Base-by-base conservation (phyloP, 75 land plant genomes). In the Adiantum capillusveneris region DNA sequence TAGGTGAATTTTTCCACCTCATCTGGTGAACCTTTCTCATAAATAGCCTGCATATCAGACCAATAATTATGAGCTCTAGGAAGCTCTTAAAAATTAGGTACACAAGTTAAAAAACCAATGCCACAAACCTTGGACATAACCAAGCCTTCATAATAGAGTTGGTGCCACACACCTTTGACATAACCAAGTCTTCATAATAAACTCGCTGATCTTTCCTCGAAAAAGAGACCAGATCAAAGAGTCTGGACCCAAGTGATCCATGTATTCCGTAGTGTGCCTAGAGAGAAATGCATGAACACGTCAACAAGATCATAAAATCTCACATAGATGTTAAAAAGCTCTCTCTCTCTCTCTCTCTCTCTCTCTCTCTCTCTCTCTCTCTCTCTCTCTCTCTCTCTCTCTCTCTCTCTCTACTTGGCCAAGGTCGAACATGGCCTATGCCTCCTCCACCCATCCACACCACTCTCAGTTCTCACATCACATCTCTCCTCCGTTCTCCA, bases 1-100 rank as follows among this genome's bases (percentile, higher is more conserved):
- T 75, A 84, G 11, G 88, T 72, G 44, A 84, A 87, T n/a, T 76
- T 77, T 59, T 87, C 97, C 53, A 83, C 78, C 54, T 92, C 97
- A 39, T 82, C 77, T 26, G 78, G 83, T 36, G 74, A 48, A 26
- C 89, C 97, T 71, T 85, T 87, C 65, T 92, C 97, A 72, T 84
- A 88, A 29, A 65, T 60, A 11, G 66, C 86, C 97, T 92, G 52
- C 46, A 62, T 44, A 27, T 30, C 26, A 6, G 26, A 45, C 29
- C n/a, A 20, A 59, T 31, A 17, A n/a, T 17, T 12, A 39, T 18
- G 9, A 34, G 9, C 9, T 34, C 37, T 9, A 34, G 9, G 37
- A 9, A 34, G 37, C 9, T 34, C 37, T 34, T 34, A 3, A 34
- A 5, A 5, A 9, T 34, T 5, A 34, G 3, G 37, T 9, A 34